Conservation (phyloP, 2,329 filamentous ascomycete genomes). For the Sclerotinia minor region DNA sequence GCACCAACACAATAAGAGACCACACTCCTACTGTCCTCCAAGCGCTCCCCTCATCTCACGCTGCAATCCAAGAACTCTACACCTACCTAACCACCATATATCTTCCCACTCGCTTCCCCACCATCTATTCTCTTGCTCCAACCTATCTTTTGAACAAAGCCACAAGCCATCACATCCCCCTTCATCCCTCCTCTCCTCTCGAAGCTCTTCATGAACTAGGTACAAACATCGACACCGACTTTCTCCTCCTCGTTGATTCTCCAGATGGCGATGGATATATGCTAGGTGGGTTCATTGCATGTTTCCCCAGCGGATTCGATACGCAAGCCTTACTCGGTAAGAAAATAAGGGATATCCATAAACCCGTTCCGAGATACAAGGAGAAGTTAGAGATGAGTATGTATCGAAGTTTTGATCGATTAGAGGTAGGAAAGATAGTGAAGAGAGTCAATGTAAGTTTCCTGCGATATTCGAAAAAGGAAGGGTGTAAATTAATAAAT, state of each 20-base stretch:
- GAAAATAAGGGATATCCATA: constrained; percentile 56
- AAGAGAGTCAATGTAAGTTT: constrained; percentile 51
- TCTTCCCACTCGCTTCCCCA: constrained; percentile 57
- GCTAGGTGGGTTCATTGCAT: constrained; percentile 56
- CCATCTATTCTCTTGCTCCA: constrained; percentile 47
- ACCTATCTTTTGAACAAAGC: constrained; percentile 47
- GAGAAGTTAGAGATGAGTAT: constrained; percentile 58
- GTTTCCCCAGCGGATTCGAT: constrained; percentile 60
- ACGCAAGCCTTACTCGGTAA: constrained; percentile 55
- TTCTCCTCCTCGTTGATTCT: constrained; percentile 56
- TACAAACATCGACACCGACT: constrained; percentile 58
- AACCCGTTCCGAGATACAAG: constrained; percentile 57
- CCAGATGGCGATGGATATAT: constrained; percentile 46
- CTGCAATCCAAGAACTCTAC: constrained; percentile 58
- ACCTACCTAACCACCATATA: constrained; percentile 54
- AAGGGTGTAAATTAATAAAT: background rate
- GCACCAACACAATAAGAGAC: constrained; percentile 48
- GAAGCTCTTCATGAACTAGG: constrained; percentile 51
- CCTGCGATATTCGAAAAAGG: background rate
- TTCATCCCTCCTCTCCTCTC: constrained; percentile 41
- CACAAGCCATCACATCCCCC: constrained; percentile 47
- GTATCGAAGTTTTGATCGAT: constrained; percentile 59
- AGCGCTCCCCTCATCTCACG: constrained; percentile 43
- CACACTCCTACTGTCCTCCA: constrained; percentile 46
- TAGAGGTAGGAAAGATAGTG: constrained; percentile 56